These are phyloP conservation scores for Corymbia calophylla DNA, from an alignment of 441 rosid species.

Conservation along the genomic window DNA sequence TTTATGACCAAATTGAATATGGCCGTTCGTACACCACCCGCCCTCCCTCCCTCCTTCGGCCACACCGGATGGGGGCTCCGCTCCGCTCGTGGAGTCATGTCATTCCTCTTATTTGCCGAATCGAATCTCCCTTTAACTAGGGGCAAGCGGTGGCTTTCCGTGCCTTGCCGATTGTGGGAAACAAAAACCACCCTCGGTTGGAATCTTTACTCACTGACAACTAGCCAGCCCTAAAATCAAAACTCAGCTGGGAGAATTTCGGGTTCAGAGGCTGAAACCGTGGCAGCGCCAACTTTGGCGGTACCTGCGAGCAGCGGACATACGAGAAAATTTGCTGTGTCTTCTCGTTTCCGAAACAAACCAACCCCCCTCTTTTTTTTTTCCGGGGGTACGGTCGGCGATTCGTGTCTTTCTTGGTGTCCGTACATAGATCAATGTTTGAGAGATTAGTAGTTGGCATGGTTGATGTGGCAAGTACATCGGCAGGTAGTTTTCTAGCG, in stretches of 20 bases:
- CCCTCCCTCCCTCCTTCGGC: background rate
- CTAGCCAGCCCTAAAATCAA: background rate
- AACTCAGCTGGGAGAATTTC: background rate
- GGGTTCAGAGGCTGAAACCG: background rate
- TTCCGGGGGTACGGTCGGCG: background rate
- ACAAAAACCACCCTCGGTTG: background rate
- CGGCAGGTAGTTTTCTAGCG: background rate
- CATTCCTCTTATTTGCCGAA: background rate
- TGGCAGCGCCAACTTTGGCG: background rate
- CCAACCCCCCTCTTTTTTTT: too few species aligned
- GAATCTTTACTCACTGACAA: background rate
- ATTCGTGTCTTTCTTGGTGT: background rate
- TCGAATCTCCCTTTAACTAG: background rate
- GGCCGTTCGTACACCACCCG: background rate
- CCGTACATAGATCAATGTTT: background rate
- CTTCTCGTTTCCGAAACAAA: background rate
- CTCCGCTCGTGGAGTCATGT: background rate
- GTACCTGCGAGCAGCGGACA: background rate
- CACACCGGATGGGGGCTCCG: background rate
- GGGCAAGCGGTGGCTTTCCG: background rate
- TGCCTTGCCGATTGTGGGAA: background rate
- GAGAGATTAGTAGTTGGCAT: background rate
- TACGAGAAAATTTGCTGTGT: background rate
- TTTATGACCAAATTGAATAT: background rate
- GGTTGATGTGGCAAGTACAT: background rate